Conservation (phyloP, 2,329 filamentous ascomycete species). For the Alternaria gansuensis region DNA sequence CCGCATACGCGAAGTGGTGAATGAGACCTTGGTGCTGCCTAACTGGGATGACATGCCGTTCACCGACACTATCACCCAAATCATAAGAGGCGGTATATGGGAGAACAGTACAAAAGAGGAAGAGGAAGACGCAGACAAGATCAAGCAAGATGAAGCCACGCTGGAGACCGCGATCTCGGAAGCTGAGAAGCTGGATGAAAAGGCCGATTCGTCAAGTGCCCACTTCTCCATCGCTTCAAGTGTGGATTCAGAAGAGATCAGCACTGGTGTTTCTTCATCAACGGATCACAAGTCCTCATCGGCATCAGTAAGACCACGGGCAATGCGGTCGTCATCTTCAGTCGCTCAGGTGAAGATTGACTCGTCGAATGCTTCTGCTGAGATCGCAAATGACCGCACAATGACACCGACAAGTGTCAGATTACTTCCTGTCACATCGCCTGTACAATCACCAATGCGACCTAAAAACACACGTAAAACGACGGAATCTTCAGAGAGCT, state of each 20-base stretch:
- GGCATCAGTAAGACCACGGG: slow-evolving; percentile 57
- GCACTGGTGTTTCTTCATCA: slow-evolving; percentile 37
- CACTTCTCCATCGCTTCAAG: slow-evolving; percentile 36
- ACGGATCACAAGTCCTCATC: slow-evolving; percentile 32
- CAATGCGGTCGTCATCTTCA: slow-evolving; percentile 68
- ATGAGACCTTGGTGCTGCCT: slow-evolving; percentile 87
- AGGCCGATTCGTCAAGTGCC: slow-evolving; percentile 31
- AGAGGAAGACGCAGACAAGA: slow-evolving; percentile 26
- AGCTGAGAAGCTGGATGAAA: slow-evolving; percentile 34
- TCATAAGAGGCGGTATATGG: slow-evolving; percentile 88
- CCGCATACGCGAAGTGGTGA: slow-evolving; percentile 90
- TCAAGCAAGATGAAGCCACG: slow-evolving; percentile 25
- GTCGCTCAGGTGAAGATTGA: slow-evolving; percentile 74
- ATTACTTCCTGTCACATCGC: slow-evolving; percentile 66
- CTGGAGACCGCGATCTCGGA: slow-evolving; percentile 28
- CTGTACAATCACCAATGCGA: slow-evolving; percentile 58
- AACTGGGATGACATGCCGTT: slow-evolving; percentile 98
- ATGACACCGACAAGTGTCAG: slow-evolving; percentile 71
- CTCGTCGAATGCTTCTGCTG: slow-evolving; percentile 68
- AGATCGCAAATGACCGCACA: slow-evolving; percentile 62
- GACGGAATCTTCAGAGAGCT: slow-evolving; percentile 24
- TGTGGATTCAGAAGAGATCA: slow-evolving; percentile 30
- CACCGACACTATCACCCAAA: slow-evolving; percentile 78
- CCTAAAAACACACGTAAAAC: slow-evolving; percentile 38
- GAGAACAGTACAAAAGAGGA: slow-evolving; percentile 45